A percentile compares a stretch with the other conserved stretches of the same genome.
Evolutionary conservation across 306 rosid species (phyloP).

Genomic region (Pyrus communis): DNA sequence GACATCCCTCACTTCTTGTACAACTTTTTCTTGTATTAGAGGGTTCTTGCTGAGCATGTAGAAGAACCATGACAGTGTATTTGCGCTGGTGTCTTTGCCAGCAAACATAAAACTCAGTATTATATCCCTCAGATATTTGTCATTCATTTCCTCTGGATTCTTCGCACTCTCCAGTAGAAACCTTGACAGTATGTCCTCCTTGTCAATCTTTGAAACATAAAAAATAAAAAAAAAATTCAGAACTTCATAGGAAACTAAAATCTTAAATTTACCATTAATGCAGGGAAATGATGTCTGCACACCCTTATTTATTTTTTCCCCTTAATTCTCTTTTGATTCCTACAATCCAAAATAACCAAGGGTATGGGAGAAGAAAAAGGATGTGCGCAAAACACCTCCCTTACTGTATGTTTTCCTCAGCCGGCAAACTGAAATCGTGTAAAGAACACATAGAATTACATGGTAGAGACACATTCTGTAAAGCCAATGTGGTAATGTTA

Average conservation of each 20-base stretch:
- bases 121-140: conserved; percentile 56
- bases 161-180: conserved; percentile 64
- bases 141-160: conserved; percentile 47
- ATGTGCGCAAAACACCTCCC: no score
- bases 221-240: not conserved
- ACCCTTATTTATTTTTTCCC: no score
- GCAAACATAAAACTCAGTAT: conserved; percentile 70
- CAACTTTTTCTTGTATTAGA: conserved; percentile 55
- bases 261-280: no score
- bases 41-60: conserved; percentile 77
- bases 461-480: no score
- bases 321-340: no score
- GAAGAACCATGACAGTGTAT: conserved; percentile 75
- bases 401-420: no score
- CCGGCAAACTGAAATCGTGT: not conserved
- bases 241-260: not conserved
- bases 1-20: conserved; percentile 49
- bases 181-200: conserved; percentile 78
- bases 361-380: no score
- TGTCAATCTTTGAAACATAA: conserved; percentile 31
- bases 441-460: not conserved
- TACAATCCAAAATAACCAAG: no score
- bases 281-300: no score
- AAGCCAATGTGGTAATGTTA: not conserved
- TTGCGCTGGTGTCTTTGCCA: conserved; percentile 70